phyloP scores from a whole-genome alignment of 2,329 filamentous ascomycete genomes.

The Colletotrichum magnum region DNA sequence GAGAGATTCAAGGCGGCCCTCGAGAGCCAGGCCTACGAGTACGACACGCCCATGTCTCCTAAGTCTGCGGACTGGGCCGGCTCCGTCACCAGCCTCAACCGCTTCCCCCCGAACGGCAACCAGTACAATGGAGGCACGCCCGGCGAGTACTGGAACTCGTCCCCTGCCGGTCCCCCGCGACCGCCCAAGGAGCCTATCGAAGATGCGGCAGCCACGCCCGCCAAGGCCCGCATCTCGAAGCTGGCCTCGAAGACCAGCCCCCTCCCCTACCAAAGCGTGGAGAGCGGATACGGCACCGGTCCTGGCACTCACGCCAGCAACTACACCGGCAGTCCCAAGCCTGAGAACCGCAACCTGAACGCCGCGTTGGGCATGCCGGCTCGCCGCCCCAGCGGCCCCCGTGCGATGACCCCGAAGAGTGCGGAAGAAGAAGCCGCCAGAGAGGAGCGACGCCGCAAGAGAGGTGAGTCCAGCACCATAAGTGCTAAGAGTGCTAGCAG shows the following conservation, averaged over 20 bases:
- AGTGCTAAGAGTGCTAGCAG: neutral
- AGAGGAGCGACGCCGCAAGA: constrained; percentile 68
- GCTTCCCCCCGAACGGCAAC: constrained; percentile 62
- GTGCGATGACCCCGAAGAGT: constrained; percentile 73
- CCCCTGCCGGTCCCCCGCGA: constrained; percentile 64
- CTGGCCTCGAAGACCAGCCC: constrained; percentile 67
- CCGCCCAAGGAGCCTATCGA: constrained; percentile 76
- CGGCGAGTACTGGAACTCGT: constrained; percentile 62
- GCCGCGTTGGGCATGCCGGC: constrained; percentile 66
- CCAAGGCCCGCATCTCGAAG: constrained; percentile 64
- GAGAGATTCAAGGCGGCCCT: constrained; percentile 81
- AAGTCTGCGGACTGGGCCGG: constrained; percentile 74
- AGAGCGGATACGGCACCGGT: constrained; percentile 67
- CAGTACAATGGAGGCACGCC: constrained; percentile 61
- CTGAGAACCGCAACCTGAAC: constrained; percentile 71
- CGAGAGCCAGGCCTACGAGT: constrained; percentile 80
- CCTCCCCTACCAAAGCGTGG: constrained; percentile 68
- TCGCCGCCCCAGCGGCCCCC: constrained; percentile 69
- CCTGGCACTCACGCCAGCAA: constrained; percentile 60
- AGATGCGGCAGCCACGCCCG: constrained; percentile 57
- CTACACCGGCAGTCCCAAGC: constrained; percentile 66
- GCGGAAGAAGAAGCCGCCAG: constrained; percentile 61
- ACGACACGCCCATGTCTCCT: constrained; percentile 72
- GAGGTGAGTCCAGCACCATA: constrained; percentile 60
- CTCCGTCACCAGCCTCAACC: constrained; percentile 71